Conservation (phyloP, 257 asterid genomes). For the Nicotiana undulata region DNA sequence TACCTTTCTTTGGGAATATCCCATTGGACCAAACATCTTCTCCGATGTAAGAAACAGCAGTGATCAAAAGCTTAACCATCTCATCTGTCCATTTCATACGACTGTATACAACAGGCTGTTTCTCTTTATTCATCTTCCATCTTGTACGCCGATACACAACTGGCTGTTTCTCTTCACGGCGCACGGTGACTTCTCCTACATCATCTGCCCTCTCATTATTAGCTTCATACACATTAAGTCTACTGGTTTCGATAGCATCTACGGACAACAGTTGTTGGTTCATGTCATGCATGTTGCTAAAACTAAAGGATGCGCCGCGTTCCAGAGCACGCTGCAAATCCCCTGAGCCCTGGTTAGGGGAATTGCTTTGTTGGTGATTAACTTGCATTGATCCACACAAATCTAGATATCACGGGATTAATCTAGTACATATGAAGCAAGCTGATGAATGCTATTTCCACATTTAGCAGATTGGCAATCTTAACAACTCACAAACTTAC, state of each 20-base stretch:
- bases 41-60: conserved; percentile 25
- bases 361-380: conserved; percentile 10
- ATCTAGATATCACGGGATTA: conserved; percentile 1
- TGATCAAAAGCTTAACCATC: conserved; percentile 43
- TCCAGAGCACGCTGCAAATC: conserved; percentile 7
- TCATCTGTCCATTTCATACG: conserved; percentile 38
- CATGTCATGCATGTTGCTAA: conserved; percentile 2
- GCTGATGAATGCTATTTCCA: neutral
- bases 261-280: conserved; percentile 3
- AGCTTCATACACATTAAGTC: neutral
- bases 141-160: conserved; percentile 7
- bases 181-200: neutral
- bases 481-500: neutral
- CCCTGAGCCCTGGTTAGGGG: neutral
- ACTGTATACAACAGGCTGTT: conserved; percentile 14
- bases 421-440: conserved; percentile 5
- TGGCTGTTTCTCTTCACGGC: neutral
- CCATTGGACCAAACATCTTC: conserved; percentile 8
- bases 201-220: neutral
- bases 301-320: conserved; percentile 1
- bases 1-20: conserved; percentile 21
- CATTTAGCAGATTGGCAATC: conserved; percentile 9
- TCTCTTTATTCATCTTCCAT: conserved; percentile 12
- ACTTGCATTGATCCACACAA: conserved; percentile 4
- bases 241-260: neutral